These are phyloP conservation scores for Diaporthe velutina DNA, from an alignment of 2,329 filamentous ascomycete species.

Conservation along the genomic window DNA sequence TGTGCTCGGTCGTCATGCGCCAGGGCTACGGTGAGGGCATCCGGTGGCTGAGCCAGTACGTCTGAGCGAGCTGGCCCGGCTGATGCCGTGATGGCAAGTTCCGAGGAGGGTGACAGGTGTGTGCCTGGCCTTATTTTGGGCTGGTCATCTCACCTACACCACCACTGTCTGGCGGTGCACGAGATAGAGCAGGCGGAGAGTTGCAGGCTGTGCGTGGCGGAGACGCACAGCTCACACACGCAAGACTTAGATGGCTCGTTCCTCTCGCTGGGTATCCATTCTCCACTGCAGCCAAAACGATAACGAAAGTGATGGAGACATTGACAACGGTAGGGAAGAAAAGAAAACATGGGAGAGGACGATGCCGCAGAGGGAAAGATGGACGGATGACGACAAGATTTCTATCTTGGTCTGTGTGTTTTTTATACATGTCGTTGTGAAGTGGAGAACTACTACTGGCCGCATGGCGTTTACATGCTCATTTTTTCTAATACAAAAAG, in stretches of 20 bases:
- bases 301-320: constrained; percentile 14
- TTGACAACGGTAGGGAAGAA: background rate
- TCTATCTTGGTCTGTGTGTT: constrained; percentile 12
- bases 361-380: background rate
- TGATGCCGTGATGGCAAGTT: background rate
- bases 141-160: background rate
- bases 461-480: constrained; percentile 40
- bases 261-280: constrained; percentile 12
- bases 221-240: background rate
- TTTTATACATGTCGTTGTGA: constrained; percentile 33
- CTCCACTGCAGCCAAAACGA: constrained; percentile 2
- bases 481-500: constrained; percentile 33
- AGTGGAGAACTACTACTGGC: constrained; percentile 36
- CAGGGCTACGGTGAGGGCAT: constrained; percentile 95
- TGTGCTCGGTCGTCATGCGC: constrained; percentile 99
- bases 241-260: constrained; percentile 20
- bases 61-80: constrained; percentile 64
- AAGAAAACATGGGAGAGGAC: background rate
- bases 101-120: too few species aligned
- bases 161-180: background rate
- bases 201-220: constrained; percentile 1
- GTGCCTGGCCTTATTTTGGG: background rate
- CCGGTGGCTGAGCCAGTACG: constrained; percentile 93
- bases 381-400: constrained; percentile 14
- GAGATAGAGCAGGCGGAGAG: background rate